These are phyloP conservation scores for Phytopythium litorale DNA, from an alignment of 352 stramenopile genomes.

Conservation along the genomic window DNA sequence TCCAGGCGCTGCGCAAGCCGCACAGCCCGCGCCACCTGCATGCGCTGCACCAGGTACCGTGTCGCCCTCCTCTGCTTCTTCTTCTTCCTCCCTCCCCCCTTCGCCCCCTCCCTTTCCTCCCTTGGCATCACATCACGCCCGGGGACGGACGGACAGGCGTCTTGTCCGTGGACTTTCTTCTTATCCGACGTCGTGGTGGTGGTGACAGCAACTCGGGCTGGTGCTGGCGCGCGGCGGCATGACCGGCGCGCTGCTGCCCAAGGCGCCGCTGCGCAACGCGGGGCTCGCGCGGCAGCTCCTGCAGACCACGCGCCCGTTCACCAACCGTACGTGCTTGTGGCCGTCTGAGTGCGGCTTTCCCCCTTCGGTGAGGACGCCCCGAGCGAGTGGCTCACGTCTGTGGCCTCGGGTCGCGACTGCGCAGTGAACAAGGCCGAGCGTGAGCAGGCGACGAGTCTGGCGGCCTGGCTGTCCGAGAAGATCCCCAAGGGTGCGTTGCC, in stretches of 20 bases:
- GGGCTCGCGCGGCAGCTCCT: slow-evolving; percentile 40
- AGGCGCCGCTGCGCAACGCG: slow-evolving; percentile 24
- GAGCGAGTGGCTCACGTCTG: no score
- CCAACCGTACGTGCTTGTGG: slow-evolving; percentile 35
- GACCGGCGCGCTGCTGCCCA: slow-evolving; percentile 20
- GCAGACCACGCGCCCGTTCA: slow-evolving; percentile 49
- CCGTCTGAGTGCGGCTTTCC: no score
- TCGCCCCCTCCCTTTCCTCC: neutral
- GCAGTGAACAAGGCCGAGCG: slow-evolving; percentile 41
- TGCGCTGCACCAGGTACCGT: slow-evolving; percentile 62
- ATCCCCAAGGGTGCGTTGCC: slow-evolving; percentile 49
- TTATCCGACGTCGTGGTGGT: neutral
- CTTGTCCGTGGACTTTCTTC: neutral
- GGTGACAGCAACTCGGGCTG: slow-evolving; percentile 53
- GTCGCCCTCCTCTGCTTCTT: neutral
- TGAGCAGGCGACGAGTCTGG: slow-evolving; percentile 56
- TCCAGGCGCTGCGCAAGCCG: slow-evolving; percentile 50
- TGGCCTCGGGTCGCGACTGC: neutral
- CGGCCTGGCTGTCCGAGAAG: slow-evolving; percentile 77
- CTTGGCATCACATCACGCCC: no score
- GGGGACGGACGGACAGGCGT: no score
- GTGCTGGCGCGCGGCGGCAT: slow-evolving; percentile 56
- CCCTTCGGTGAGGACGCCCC: no score
- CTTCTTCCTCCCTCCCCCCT: neutral
- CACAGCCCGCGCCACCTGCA: slow-evolving; percentile 57